Evolutionary conservation across 768 basidiomycete species (phyloP), one percentile per base, ranked within the genome.

Genomic region (Paxillus ammoniavirescens): DNA sequence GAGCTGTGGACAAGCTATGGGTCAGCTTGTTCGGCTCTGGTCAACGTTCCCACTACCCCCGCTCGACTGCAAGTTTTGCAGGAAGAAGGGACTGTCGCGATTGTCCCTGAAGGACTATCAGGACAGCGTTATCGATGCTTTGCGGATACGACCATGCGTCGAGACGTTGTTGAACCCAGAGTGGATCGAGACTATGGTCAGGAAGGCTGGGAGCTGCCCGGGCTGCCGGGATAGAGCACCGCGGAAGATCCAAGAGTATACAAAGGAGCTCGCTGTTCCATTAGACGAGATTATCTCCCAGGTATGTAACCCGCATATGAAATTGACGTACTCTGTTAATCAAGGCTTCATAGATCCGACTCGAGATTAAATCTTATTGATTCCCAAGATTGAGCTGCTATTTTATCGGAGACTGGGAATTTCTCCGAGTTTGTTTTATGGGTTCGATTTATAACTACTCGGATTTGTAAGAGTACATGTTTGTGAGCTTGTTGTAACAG

Each of bases 41-140:
- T 53, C 68, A 7, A 44, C 58, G 36, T 72, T 65, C 47, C 68
- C 68, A 21, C 56, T 72, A 0, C 68, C 68, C 4, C 62, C 53
- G 18, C 57, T 70, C 42, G 68, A 70, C 51, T 70, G 68, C 68
- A 70, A 70, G 53, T 58, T 66, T 33, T 70, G 68, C 55, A 68
- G 68, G 56, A 70, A 70, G 61, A 70, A 72, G 50, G 68, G 68
- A 3, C 42, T 70, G n/a, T 59, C 70, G 18, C 68, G 68, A 47
- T 41, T 70, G 33, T 58, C 70, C 6, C 43, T 68, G 8, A 72
- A 66, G 54, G 61, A 45, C 30, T 70, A 70, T 50, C 68, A 70
- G 47, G 70, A 70, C 51, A 66, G 68, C 23, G 70, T 72, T 13
- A 68, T 70, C 28, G 70, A 72, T 5, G 61, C 50, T 10, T 50